Conservation (phyloP, 306 rosid species). For the Fragaria vesca region DNA sequence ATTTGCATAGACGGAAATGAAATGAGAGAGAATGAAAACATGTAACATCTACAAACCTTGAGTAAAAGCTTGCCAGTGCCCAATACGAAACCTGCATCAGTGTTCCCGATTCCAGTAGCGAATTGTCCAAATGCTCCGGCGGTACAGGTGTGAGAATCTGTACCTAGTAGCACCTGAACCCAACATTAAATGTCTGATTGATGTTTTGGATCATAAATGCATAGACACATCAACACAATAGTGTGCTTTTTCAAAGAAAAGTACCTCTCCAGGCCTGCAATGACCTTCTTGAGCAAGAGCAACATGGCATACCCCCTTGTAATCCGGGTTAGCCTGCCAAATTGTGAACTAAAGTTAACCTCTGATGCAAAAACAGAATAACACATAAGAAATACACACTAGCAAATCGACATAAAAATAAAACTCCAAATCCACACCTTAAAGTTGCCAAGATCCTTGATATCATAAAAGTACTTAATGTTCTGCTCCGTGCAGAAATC, state of each 20-base stretch:
- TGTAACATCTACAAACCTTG: conserved; percentile 48
- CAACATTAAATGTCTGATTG: conserved; percentile 19
- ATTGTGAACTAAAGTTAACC: conserved; percentile 19
- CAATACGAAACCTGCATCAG: conserved; percentile 90
- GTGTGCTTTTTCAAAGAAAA: conserved; percentile 4
- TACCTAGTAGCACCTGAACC: conserved; percentile 81
- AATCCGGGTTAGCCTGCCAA: conserved; percentile 90
- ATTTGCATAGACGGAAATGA: neutral
- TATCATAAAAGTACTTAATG: conserved; percentile 93
- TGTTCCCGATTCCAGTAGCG: conserved; percentile 93
- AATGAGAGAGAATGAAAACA: neutral
- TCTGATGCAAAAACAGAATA: conserved; percentile 7
- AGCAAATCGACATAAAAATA: conserved; percentile 1
- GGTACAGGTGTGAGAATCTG: conserved; percentile 96
- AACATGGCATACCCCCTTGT: conserved; percentile 93
- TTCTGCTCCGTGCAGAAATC: conserved; percentile 86
- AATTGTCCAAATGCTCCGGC: conserved; percentile 99
- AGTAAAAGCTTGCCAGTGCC: conserved; percentile 91
- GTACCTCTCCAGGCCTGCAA: conserved; percentile 97
- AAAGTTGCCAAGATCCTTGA: conserved; percentile 82
- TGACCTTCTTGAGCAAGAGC: conserved; percentile 99
- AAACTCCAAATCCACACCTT: conserved; percentile 46
- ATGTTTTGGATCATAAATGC: conserved; percentile 5
- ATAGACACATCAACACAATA: conserved; percentile 9
- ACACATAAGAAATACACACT: conserved; percentile 10